Percentiles rank a stretch among this genome's conserved stretches.
phyloP scores from a whole-genome alignment of 2,329 filamentous ascomycete genomes.

The Sclerotiophoma versabilis region DNA sequence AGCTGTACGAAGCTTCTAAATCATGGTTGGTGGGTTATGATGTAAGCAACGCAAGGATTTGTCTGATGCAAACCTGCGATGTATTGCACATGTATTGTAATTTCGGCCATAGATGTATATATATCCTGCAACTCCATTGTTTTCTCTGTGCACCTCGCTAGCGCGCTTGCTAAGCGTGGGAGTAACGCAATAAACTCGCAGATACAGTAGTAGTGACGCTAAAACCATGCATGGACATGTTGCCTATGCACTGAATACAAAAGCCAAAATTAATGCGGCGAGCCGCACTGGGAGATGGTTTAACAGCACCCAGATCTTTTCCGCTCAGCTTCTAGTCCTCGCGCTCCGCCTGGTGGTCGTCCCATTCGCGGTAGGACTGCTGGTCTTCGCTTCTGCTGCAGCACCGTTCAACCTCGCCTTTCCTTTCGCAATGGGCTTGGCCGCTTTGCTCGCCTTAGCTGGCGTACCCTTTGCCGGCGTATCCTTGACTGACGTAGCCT shows the following conservation, averaged over 20 bases:
- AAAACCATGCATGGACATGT: neutral
- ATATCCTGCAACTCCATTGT: neutral
- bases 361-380: neutral
- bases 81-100: neutral
- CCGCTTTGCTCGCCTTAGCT: constrained; percentile 8
- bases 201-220: neutral
- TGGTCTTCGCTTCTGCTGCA: neutral
- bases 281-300: neutral
- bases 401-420: constrained; percentile 22
- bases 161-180: neutral
- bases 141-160: neutral
- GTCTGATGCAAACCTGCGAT: too few relatives aligned
- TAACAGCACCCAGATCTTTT: neutral
- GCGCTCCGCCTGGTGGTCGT: constrained; percentile 6
- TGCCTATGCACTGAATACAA: neutral
- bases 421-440: constrained; percentile 23
- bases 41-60: too few relatives aligned
- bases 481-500: constrained; percentile 5
- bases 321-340: constrained; percentile 6
- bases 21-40: too few relatives aligned
- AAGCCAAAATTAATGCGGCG: neutral
- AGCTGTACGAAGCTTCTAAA: too few relatives aligned
- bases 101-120: neutral
- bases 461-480: constrained; percentile 24
- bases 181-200: neutral